Base-by-base conservation (phyloP, 192 early-diverging fungal genomes). In the Ambispora gerdemannii region DNA sequence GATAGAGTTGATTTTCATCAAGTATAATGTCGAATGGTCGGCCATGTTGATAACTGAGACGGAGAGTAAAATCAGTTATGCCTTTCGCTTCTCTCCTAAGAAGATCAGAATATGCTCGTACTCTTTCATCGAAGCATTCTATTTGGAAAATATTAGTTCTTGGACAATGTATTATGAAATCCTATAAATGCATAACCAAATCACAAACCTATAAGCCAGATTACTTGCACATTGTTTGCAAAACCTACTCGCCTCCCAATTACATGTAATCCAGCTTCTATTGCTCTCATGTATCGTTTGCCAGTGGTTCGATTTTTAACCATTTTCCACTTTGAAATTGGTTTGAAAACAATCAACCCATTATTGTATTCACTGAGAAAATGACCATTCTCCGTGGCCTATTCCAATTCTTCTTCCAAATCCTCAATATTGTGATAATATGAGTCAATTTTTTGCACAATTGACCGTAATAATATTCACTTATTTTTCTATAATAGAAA, bases 401-500 rank as follows among this genome's bases (percentile, higher is more conserved):
- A 19, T 66, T 0, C 0, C 63, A 66, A 50, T 66, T 50, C 47
- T 20, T 62, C 11, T 3, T 38, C 4, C 11, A 65, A 1, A 65
- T 11, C 13, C 24, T 65, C 19, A 65, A 63, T 27, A 20, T n/a
- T 0, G 50, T n/a, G 24, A 24, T 28, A 0, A 47, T 22, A n/a
- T 1, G 6, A 24, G 22, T 24, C 22, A 10, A 66, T 66, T 66
- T 50, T 4, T 47, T 50, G 24, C 43, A 50, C 27, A 66, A 50
- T 50, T 66, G 47, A 50, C 24, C 25, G 20, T 50, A 66, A 10
- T 66, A 38, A 19, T 66, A 66, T 64, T 47, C 34, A 38, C 63
- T 64, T 47, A 64, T 64, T 24, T 49, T 64, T 25, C 63, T 64
- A 64, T 47, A 49, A 64, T 47, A 64, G 27, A 64, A 47, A 65